These are phyloP conservation scores for Fusarium devonianum DNA, from an alignment of 2,329 filamentous ascomycete genomes.

Conservation along the genomic window DNA sequence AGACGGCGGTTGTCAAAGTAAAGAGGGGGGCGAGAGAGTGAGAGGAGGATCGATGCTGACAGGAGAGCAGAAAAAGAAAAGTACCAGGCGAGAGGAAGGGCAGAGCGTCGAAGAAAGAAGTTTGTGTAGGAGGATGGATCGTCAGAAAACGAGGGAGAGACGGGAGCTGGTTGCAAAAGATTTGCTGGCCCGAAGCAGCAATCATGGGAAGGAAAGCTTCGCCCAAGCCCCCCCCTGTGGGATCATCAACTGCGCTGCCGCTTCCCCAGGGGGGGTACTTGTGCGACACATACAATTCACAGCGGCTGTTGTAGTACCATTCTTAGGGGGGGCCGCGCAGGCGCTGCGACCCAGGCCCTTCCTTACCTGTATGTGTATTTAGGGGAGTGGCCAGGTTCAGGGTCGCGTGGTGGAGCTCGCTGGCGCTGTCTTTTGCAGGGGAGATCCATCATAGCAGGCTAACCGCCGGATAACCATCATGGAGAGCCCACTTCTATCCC, in stretches of 20 bases:
- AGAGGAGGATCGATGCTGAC: neutral
- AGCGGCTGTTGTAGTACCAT: slow-evolving; percentile 4
- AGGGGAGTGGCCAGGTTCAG: slow-evolving; percentile 22
- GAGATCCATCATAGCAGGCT: neutral
- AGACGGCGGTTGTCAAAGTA: slow-evolving; percentile 36
- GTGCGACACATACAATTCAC: neutral
- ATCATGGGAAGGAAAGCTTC: slow-evolving; percentile 6
- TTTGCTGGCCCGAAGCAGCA: slow-evolving; percentile 1
- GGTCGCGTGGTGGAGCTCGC: slow-evolving; percentile 18
- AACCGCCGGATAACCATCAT: slow-evolving; percentile 9
- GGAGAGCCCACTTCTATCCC: slow-evolving; percentile 3
- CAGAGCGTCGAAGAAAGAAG: slow-evolving; percentile 1
- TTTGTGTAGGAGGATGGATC: slow-evolving; percentile 18
- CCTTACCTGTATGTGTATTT: too few relatives aligned
- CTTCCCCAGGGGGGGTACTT: neutral
- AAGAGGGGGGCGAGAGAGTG: slow-evolving; percentile 7
- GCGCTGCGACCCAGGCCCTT: neutral
- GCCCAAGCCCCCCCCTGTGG: slow-evolving; percentile 21
- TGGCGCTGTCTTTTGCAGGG: slow-evolving; percentile 3
- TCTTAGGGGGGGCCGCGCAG: slow-evolving; percentile 21
- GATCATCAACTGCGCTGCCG: slow-evolving; percentile 37
- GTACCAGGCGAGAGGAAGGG: too few relatives aligned
- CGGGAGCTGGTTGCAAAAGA: slow-evolving; percentile 8
- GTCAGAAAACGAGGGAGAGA: slow-evolving; percentile 28
- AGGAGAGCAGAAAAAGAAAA: neutral